Percentiles rank a stretch among this genome's conserved stretches.
phyloP scores from a whole-genome alignment of 257 asterid genomes.

The Scutellaria minor region DNA sequence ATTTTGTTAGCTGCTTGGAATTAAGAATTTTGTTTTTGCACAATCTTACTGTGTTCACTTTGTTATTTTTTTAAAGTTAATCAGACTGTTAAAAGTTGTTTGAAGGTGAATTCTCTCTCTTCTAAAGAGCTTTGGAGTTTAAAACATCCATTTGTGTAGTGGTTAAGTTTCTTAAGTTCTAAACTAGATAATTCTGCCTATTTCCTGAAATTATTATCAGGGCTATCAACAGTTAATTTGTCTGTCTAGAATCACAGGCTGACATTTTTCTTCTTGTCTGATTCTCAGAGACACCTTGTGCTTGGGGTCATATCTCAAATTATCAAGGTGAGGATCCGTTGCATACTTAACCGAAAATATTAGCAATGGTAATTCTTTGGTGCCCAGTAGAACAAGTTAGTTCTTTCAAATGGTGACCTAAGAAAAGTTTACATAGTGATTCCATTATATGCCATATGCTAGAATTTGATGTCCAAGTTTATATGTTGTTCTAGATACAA shows the following conservation, averaged over 20 bases:
- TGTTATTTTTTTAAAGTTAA: not conserved
- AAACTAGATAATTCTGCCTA: conserved; percentile 15
- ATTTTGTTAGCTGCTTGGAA: not conserved
- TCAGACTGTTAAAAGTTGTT: conserved; percentile 6
- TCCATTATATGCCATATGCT: conserved; percentile 19
- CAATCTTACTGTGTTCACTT: not conserved
- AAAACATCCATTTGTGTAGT: conserved; percentile 5
- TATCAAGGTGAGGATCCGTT: conserved; percentile 72
- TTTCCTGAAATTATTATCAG: not conserved
- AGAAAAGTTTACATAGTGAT: conserved; percentile 13
- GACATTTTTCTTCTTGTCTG: conserved; percentile 32
- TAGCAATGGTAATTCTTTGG: conserved; percentile 10
- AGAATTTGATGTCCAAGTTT: conserved; percentile 27
- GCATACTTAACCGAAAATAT: conserved; percentile 27
- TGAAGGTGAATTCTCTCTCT: conserved; percentile 7
- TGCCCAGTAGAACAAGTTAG: not conserved
- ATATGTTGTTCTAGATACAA: conserved; percentile 71
- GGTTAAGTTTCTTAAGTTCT: conserved; percentile 21
- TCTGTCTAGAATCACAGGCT: conserved; percentile 31
- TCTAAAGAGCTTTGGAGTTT: not conserved
- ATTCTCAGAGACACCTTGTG: conserved; percentile 95
- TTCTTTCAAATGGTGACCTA: conserved; percentile 25
- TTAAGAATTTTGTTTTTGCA: not conserved
- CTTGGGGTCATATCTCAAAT: conserved; percentile 97
- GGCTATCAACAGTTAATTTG: conserved; percentile 7